A percentile compares a stretch with the other conserved stretches of the same genome.
Conservation (phyloP, 768 basidiomycete species). For the Lentinula detonsa region DNA sequence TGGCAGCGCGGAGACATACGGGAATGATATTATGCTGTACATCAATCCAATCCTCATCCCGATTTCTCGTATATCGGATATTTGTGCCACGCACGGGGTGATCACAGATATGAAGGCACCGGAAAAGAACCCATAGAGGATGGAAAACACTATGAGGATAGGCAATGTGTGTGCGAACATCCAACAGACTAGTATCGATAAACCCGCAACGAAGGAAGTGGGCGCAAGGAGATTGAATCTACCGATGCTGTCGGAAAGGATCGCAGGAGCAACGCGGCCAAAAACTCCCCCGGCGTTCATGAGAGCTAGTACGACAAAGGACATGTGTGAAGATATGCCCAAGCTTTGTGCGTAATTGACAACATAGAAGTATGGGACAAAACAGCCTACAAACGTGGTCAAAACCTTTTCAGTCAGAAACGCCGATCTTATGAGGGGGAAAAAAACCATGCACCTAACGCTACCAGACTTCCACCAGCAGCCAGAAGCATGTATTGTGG, state of each 20-base stretch:
- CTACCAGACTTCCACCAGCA: constrained; percentile 50
- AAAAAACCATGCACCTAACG: constrained; percentile 41
- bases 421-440: not conserved
- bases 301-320: constrained; percentile 55
- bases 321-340: constrained; percentile 26
- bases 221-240: constrained; percentile 64
- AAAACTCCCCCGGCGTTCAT: constrained; percentile 65
- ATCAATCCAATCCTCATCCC: constrained; percentile 60
- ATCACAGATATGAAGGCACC: constrained; percentile 66
- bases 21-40: constrained; percentile 60
- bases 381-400: constrained; percentile 40
- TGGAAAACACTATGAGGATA: constrained; percentile 37
- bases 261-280: constrained; percentile 60
- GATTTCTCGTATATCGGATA: constrained; percentile 52
- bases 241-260: constrained; percentile 59
- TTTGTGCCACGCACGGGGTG: constrained; percentile 62
- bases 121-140: constrained; percentile 53
- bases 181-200: constrained; percentile 58
- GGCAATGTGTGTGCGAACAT: constrained; percentile 33
- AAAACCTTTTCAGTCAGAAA: not conserved
- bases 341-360: constrained; percentile 47
- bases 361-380: constrained; percentile 70
- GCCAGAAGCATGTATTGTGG: constrained; percentile 46
- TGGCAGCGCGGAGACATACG: constrained; percentile 42
- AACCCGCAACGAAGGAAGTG: constrained; percentile 54